A percentile compares a stretch with the other conserved stretches of the same genome.
Evolutionary conservation across 257 asterid genomes (phyloP).

Genomic region (Orobanche coerulescens): DNA sequence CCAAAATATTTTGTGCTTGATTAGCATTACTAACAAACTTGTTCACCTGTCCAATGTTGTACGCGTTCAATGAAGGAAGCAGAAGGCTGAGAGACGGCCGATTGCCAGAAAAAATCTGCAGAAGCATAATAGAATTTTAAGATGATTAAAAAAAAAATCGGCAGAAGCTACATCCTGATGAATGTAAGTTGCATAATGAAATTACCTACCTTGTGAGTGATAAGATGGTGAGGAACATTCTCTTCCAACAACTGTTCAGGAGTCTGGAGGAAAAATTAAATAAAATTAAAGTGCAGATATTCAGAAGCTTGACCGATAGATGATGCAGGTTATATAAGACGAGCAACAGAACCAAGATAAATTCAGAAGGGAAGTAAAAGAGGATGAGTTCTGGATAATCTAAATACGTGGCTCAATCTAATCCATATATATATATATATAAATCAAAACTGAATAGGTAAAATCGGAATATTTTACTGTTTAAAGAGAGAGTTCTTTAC

Average conservation of each 20-base stretch:
- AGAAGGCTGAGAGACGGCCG: slow-evolving; percentile 94
- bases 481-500: slow-evolving; percentile 26
- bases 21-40: slow-evolving; percentile 18
- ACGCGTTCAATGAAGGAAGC: slow-evolving; percentile 84
- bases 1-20: neutral
- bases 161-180: slow-evolving; percentile 16
- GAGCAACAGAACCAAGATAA: neutral
- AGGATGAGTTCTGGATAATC: too few species aligned
- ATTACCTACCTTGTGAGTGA: slow-evolving; percentile 87
- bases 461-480: slow-evolving; percentile 1
- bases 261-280: slow-evolving; percentile 52
- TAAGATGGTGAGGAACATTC: slow-evolving; percentile 69
- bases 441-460: neutral
- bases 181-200: slow-evolving; percentile 10
- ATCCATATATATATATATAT: too few species aligned
- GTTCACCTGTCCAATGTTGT: slow-evolving; percentile 87
- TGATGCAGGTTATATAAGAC: slow-evolving; percentile 1
- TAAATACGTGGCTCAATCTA: neutral
- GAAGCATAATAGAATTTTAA: slow-evolving; percentile 15
- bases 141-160: slow-evolving; percentile 13
- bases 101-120: slow-evolving; percentile 93
- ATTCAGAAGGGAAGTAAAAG: neutral
- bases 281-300: slow-evolving; percentile 22
- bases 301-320: slow-evolving; percentile 11
- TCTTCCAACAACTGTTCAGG: slow-evolving; percentile 76